These are phyloP conservation scores for Cladorrhinum samala DNA, from an alignment of 495 filamentous ascomycete species.

Conservation along the genomic window DNA sequence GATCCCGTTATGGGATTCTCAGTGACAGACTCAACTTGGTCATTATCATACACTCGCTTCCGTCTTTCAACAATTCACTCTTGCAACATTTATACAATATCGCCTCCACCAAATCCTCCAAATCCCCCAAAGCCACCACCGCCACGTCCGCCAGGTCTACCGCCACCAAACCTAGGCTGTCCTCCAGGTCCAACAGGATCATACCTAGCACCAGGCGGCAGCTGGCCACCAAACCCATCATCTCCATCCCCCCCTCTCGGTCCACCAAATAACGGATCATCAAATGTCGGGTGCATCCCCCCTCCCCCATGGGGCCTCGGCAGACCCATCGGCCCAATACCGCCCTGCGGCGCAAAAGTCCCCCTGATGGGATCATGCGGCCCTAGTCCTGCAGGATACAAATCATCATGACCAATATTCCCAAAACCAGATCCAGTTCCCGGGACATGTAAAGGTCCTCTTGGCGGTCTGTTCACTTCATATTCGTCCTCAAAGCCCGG, in stretches of 20 bases:
- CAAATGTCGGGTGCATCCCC: constrained; percentile 94
- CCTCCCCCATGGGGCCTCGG: constrained; percentile 37
- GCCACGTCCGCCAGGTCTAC: constrained; percentile 20
- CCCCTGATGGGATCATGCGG: constrained; percentile 75
- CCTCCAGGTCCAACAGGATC: constrained; percentile 80
- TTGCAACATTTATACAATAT: constrained; percentile 33
- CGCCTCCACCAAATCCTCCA: constrained; percentile 34
- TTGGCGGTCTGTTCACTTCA: constrained; percentile 66
- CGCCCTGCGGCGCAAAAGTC: constrained; percentile 40
- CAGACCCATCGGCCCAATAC: constrained; percentile 41
- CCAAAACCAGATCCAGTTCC: constrained; percentile 40
- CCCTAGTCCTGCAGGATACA: constrained; percentile 82
- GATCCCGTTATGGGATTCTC: too few relatives aligned
- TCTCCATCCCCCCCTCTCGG: constrained; percentile 34
- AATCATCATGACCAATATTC: constrained; percentile 70
- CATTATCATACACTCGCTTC: too few relatives aligned
- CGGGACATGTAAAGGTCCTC: constrained; percentile 34
- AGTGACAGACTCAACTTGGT: too few relatives aligned
- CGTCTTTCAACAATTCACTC: too few relatives aligned
- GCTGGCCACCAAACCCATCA: constrained; percentile 43
- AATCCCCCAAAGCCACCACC: constrained; percentile 31
- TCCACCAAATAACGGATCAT: constrained; percentile 83
- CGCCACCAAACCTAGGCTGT: constrained; percentile 33
- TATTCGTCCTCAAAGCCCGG: constrained; percentile 94
- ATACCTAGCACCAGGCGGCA: constrained; percentile 57